Evolutionary conservation across 2,329 filamentous ascomycete species (phyloP), one percentile per base, ranked within the genome.

Genomic region (Oidium heveae): DNA sequence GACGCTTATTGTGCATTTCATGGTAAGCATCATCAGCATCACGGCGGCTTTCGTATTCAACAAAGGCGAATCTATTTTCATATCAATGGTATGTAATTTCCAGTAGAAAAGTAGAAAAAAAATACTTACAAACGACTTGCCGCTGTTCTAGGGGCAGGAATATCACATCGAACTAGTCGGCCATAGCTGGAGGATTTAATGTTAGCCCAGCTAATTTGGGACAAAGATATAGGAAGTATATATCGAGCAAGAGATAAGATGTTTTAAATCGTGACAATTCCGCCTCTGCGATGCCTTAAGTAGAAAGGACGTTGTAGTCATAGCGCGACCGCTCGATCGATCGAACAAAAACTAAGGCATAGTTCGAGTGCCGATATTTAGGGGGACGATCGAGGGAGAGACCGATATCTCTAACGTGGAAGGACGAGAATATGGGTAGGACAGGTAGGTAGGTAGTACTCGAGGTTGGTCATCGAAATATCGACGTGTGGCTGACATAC

Each of bases 1-100:
- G 87, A 61, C 89, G 86, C 79, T 95, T 95, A 74, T 96, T 96
- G 68, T 98, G 91, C 91, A 98, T 98, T 72, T 98, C 91, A 69
- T 98, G 86, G 68, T 98, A 98, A 51, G 91, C 91, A 72, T 98
- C 91, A 69, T 98, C 91, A 59, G 91, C 88, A 74, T 98, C 91
- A 63, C 91, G 88, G 64, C 89, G 86, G 69, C 88, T 93, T 73
- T 98, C 91, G 69, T 98, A 98, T 71, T 98, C 91, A 60, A 98
- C 91, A 68, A 98, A 98, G 39, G 91, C 91, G 68, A 98, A 98
- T 62, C 91, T 80, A 59, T 59, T 70, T 63, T 63, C 57, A 62
- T 59, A 65, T 63, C 62, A 61, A 61, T 60, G 58, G 56, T 60
- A 58, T 57, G 18, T 13, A 15, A 50, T 32, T 56, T 60, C 55